These are phyloP conservation scores for Ceratocystis alfenasii DNA, from an alignment of 2,329 filamentous ascomycete species.

Conservation along the genomic window DNA sequence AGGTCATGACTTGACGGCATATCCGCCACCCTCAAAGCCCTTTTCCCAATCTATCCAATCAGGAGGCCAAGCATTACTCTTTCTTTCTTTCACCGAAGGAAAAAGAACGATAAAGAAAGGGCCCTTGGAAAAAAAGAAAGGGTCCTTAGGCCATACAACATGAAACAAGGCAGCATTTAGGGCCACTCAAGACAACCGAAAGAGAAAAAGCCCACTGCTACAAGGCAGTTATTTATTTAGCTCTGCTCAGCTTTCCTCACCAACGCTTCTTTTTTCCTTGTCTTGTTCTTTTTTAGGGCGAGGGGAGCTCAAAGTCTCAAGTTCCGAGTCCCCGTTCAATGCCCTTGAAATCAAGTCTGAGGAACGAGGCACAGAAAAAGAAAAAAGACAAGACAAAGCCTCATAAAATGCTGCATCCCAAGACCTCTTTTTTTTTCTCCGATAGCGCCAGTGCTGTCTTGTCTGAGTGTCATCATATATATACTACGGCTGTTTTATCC, in stretches of 20 bases:
- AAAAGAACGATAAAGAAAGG: background rate
- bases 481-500: background rate
- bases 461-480: constrained; percentile 7
- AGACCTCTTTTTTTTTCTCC: constrained; percentile 8
- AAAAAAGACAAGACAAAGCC: constrained; percentile 7
- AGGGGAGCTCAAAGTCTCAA: too few relatives aligned
- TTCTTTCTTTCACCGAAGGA: background rate
- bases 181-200: background rate
- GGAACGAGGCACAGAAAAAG: background rate
- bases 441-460: background rate
- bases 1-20: constrained; percentile 8
- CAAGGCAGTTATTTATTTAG: background rate
- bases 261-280: too few relatives aligned
- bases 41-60: background rate
- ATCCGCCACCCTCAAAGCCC: constrained; percentile 3
- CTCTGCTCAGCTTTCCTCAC: background rate
- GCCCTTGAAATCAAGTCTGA: background rate
- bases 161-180: background rate
- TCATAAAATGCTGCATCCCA: background rate
- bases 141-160: background rate
- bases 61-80: background rate
- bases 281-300: too few relatives aligned
- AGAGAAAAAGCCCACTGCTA: background rate
- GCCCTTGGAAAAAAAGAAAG: constrained; percentile 2
- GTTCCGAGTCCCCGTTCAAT: background rate